Base-by-base conservation (phyloP, 1,139 yeast genomes). In the Scheffersomyces illinoinensis region DNA sequence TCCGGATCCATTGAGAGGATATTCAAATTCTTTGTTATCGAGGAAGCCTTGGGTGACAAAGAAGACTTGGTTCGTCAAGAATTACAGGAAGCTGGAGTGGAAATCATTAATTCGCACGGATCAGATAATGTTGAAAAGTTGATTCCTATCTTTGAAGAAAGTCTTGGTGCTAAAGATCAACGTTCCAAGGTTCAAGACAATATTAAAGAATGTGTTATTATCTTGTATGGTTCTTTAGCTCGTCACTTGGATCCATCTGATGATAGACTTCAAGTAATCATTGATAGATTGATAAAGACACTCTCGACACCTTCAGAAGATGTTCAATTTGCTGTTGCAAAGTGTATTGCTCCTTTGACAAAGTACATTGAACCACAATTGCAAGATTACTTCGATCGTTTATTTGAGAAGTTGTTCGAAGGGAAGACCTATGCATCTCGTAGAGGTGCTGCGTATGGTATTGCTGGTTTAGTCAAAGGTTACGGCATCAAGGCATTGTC, bases 361-460 rank as follows among this genome's bases (percentile, higher is more conserved):
- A 78, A 79, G 21, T 77, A 87, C 39, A 84, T 90, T 60, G 83
- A 78, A 47, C 70, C 78, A 2, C 76, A 79, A 46, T 80, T 88
- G 48, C 81, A 81, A 50, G 72, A 75, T 0, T 86, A 89, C 64
- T 75, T 92, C 60, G 89, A 88, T 53, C 64, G 69, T 4, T 76
- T 93, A 57, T 83, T 91, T 68, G 83, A 79, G 4, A 85, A 83
- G 64, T 77, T 93, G 47, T 87, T 89, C 66, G 76, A 76, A 33
- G 78, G 79, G 5, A 81, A 83, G 8, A 74, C 79, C 2, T 73
- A 82, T 54, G 86, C 89, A 0, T 78, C 83, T 18, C 85, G 97
- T 71, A 85, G 95, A 65, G 99, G 99, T 69, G 96, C 97, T 0
- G 98, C 99, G 0, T 93, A 91, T 75, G 99, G 98, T 74, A 84